Base-by-base conservation (phyloP, 495 filamentous ascomycete species). In the Penicillium cinerascens region DNA sequence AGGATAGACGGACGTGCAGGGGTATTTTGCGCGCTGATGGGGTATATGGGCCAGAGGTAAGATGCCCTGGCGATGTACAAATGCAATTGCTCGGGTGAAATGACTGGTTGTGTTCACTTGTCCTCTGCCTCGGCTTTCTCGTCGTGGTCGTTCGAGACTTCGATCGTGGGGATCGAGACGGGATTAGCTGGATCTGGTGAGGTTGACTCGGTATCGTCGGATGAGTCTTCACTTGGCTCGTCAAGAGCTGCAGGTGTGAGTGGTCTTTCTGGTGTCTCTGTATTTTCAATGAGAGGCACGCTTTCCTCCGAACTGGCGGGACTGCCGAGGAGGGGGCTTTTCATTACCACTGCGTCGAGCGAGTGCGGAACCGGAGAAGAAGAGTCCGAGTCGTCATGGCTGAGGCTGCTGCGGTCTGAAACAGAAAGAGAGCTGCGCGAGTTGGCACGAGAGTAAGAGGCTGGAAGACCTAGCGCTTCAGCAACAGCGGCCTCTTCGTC, bases 401-500 rank as follows among this genome's bases (percentile, higher is more conserved):
- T 72, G 16, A 68, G 33, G 41, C 70, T 76, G 47, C 69, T 75
- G 8, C 61, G 65, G 41, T 70, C 76, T 42, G 66, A 82, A 56
- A 53, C 78, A 68, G 49, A 83, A 65, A 68, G 80, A 66, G 68
- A 87, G 41, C 61, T 74, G 8, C 72, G 71, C 1, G 74, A 75
- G 42, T 64, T 59, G 9, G 52, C 45, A 29, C 54, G 52, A 1
- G 63, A 65, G 43, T 73, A 77, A 3, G 65, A 49, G 8, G 64
- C 61, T 5, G 84, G 84, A 0, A 89, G 65, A 0, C 87, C 87
- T 1, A 90, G 77, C 2, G 87, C 87, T 53, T 80, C 79, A 2
- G 87, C 87, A 1, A 91, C 87, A 6, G 80, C 82, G 13, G 87
- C 86, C 66, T 91, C 87, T 51, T 85, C 82, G 55, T 86, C 78